A percentile compares a stretch with the other conserved stretches of the same genome.
These are phyloP conservation scores for Hyphopichia khmerensis DNA, from an alignment of 1,139 yeast genomes.

Conservation along the genomic window DNA sequence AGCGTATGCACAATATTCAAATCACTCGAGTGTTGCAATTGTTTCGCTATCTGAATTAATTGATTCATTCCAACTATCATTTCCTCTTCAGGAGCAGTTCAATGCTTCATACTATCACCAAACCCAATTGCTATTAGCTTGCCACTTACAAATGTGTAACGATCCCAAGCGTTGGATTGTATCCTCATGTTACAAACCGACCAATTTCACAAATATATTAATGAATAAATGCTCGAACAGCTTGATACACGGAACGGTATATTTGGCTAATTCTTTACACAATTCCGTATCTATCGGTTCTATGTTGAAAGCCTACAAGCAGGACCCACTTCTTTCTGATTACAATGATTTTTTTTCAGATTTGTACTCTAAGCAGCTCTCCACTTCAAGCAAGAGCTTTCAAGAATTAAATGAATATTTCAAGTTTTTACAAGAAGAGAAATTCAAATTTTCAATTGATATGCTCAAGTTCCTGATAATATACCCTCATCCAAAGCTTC, in stretches of 20 bases:
- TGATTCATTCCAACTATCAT: constrained; percentile 20
- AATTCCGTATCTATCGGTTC: neutral
- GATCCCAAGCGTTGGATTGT: constrained; percentile 29
- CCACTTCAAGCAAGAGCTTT: constrained; percentile 10
- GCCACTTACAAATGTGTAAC: constrained; percentile 25
- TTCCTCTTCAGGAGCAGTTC: constrained; percentile 11
- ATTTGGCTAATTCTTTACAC: constrained; percentile 25
- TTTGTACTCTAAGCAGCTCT: constrained; percentile 11
- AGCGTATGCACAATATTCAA: constrained; percentile 25
- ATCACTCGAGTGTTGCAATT: constrained; percentile 11
- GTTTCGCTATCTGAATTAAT: constrained; percentile 22
- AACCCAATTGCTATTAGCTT: constrained; percentile 24
- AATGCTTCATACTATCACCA: constrained; percentile 27
- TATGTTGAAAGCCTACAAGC: neutral
- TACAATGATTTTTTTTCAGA: constrained; percentile 15
- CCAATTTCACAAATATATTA: constrained; percentile 21
- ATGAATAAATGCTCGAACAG: constrained; percentile 26
- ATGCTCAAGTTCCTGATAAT: constrained; percentile 30
- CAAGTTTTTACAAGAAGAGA: constrained; percentile 35
- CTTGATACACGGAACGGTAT: constrained; percentile 18
- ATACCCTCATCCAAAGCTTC: constrained; percentile 33
- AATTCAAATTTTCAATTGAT: constrained; percentile 22
- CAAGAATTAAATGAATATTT: constrained; percentile 27
- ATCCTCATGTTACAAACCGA: constrained; percentile 12
- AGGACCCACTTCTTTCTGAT: constrained; percentile 6